phyloP scores from a whole-genome alignment of 2,329 filamentous ascomycete genomes.

The Cercospora citrullina region DNA sequence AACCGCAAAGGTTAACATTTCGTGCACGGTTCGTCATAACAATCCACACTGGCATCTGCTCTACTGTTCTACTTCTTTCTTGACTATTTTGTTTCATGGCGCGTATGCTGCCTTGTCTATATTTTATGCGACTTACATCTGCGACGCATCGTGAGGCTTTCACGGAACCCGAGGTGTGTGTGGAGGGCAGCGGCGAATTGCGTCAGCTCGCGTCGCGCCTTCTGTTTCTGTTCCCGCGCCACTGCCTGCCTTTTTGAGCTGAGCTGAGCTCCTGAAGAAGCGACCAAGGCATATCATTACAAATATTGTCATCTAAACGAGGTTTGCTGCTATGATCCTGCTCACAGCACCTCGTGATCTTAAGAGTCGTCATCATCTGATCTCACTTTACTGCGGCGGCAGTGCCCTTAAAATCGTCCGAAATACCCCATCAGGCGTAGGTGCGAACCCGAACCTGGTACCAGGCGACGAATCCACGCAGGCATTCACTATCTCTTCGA shows the following conservation, averaged over 20 bases:
- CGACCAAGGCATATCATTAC: background rate
- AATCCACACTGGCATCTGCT: background rate
- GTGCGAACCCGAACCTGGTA: conserved; percentile 22
- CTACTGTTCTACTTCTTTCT: background rate
- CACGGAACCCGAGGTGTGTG: background rate
- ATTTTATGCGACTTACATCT: background rate
- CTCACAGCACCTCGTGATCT: background rate
- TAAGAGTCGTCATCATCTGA: background rate
- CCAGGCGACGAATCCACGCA: conserved; percentile 12
- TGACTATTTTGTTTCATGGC: background rate
- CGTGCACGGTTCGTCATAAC: background rate
- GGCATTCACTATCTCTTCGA: conserved; percentile 24
- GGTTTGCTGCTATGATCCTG: background rate
- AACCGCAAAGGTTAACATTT: background rate
- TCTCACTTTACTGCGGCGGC: background rate
- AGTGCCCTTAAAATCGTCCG: conserved; percentile 21
- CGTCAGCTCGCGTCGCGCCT: background rate
- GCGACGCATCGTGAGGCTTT: background rate
- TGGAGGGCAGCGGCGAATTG: background rate
- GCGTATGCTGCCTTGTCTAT: background rate
- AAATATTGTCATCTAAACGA: background rate
- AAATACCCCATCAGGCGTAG: conserved; percentile 19
- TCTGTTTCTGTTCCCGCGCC: background rate
- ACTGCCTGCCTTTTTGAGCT: background rate
- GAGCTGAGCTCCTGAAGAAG: background rate